Conservation (phyloP, 2,329 filamentous ascomycete genomes). For the Dactylonectria macrodidyma region DNA sequence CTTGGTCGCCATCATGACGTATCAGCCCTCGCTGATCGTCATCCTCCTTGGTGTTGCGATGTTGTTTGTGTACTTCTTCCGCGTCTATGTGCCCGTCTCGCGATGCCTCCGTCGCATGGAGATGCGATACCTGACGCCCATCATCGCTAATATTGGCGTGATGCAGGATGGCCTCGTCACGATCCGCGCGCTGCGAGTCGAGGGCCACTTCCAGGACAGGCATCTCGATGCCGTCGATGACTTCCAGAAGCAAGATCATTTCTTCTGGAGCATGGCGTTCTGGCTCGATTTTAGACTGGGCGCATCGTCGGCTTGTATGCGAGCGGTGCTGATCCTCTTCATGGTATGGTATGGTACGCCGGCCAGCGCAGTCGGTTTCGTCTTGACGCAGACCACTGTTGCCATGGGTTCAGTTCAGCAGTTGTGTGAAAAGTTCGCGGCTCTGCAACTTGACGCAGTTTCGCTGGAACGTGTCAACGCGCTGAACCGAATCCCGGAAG, state of each 20-base stretch:
- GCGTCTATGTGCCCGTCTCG: constrained; percentile 84
- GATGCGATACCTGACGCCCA: constrained; percentile 89
- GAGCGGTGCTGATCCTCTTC: constrained; percentile 80
- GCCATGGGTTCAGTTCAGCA: constrained; percentile 58
- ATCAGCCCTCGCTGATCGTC: constrained; percentile 82
- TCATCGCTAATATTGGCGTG: constrained; percentile 94
- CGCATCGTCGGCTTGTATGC: constrained; percentile 75
- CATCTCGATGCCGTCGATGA: constrained; percentile 87
- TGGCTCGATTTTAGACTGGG: constrained; percentile 87
- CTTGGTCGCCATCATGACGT: constrained; percentile 82
- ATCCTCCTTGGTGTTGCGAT: constrained; percentile 79
- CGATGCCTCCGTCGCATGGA: constrained; percentile 88
- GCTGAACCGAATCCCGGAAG: constrained; percentile 83
- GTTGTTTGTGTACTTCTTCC: constrained; percentile 81
- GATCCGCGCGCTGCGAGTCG: constrained; percentile 85
- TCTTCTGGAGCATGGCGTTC: constrained; percentile 90
- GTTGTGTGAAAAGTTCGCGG: constrained; percentile 85
- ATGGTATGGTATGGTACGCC: constrained; percentile 83
- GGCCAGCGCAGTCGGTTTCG: constrained; percentile 86
- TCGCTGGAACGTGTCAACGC: constrained; percentile 90
- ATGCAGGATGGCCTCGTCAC: constrained; percentile 89
- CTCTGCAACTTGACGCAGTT: constrained; percentile 92
- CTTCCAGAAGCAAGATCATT: constrained; percentile 96
- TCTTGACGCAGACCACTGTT: constrained; percentile 71
- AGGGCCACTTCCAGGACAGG: constrained; percentile 83